phyloP scores from a whole-genome alignment of 192 early-diverging fungal species.

The Mortierella alpina region DNA sequence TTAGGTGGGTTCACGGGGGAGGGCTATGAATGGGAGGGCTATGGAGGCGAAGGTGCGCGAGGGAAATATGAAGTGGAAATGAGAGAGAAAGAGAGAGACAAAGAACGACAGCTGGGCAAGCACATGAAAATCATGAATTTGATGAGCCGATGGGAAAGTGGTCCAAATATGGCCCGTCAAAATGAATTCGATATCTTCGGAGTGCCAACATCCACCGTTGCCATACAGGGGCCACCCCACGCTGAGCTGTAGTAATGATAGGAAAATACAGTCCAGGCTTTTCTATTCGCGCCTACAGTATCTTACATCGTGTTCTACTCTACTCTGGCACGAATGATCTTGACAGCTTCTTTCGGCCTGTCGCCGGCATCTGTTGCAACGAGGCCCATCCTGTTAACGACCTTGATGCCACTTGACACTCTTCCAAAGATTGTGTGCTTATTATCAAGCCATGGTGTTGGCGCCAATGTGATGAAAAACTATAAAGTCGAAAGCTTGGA shows the following conservation, averaged over 20 bases:
- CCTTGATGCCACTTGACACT: constrained; percentile 80
- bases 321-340: constrained; percentile 55
- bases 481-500: constrained; percentile 49
- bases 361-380: constrained; percentile 70
- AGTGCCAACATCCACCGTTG: too few relatives aligned
- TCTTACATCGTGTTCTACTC: constrained; percentile 20
- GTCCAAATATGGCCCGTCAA: too few relatives aligned
- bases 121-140: background rate
- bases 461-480: constrained; percentile 92
- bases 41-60: too few relatives aligned
- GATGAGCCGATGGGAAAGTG: background rate
- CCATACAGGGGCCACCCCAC: too few relatives aligned
- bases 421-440: constrained; percentile 95
- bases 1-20: too few relatives aligned
- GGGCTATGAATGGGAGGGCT: too few relatives aligned
- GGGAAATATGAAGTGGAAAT: too few relatives aligned
- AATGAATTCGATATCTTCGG: too few relatives aligned
- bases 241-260: too few relatives aligned
- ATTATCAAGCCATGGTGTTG: constrained; percentile 93
- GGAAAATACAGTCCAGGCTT: too few relatives aligned
- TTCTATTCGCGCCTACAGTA: too few relatives aligned
- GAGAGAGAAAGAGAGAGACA: background rate
- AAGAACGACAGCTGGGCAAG: background rate
- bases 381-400: constrained; percentile 84
- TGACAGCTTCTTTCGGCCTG: constrained; percentile 61